Evolutionary conservation across 257 asterid species (phyloP).

Genomic region (Penstemon newberryi): DNA sequence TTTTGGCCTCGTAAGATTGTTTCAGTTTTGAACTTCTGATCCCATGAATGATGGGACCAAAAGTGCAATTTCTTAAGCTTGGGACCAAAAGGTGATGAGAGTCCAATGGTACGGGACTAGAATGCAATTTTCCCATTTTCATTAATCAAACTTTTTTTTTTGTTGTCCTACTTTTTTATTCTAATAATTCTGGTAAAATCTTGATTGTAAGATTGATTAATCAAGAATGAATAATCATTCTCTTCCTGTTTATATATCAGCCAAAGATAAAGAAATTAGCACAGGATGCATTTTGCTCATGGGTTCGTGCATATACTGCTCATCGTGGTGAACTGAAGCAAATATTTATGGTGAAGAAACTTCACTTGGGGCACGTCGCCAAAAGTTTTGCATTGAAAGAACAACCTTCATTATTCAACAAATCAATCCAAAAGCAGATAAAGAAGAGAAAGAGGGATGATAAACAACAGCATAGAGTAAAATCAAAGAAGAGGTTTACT

Average conservation of each 20-base stretch:
- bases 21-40: no score
- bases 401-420: slow-evolving; percentile 81
- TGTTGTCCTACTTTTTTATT: not conserved
- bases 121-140: no score
- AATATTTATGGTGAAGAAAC: slow-evolving; percentile 80
- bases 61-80: no score
- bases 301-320: slow-evolving; percentile 93
- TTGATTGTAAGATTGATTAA: slow-evolving; percentile 11
- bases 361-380: slow-evolving; percentile 90
- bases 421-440: slow-evolving; percentile 62
- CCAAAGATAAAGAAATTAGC: slow-evolving; percentile 57
- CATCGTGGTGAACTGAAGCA: slow-evolving; percentile 93
- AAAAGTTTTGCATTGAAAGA: slow-evolving; percentile 87
- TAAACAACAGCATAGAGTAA: slow-evolving; percentile 38
- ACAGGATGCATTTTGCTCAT: slow-evolving; percentile 74
- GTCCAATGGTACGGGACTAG: no score
- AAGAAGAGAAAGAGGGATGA: slow-evolving; percentile 81
- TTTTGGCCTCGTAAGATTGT: no score
- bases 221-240: slow-evolving; percentile 15
- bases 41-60: no score
- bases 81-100: no score
- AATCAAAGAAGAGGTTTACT: slow-evolving; percentile 54
- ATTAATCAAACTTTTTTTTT: not conserved
- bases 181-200: not conserved
- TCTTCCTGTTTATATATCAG: slow-evolving; percentile 41